Evolutionary conservation across 2,329 filamentous ascomycete genomes (phyloP), one percentile per base, ranked within the genome.

Genomic region (Lachnellula arida): DNA sequence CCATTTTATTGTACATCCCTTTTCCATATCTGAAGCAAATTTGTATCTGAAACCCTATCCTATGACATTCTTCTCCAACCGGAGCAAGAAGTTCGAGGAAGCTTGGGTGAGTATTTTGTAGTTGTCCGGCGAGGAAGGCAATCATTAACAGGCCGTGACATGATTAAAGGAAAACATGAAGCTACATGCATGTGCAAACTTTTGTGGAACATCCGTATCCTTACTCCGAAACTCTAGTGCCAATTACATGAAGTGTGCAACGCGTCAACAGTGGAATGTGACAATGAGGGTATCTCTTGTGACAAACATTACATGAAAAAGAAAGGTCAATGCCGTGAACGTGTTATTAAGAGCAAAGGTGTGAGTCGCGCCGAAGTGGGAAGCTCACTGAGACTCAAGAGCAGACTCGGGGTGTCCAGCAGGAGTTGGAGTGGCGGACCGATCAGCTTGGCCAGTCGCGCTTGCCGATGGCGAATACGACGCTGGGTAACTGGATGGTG

Each of bases 371-470:
- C 35, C 49, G 46, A 37, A 34, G 40, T 46, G 32, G 8, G 19
- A 46, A 49, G 39, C 37, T 63, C 39, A 61, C 42, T 60, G 46
- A 46, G 57, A 57, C 44, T 58, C 56, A 44, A 54, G 46, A 22
- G 37, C 46, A 51, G 51, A 48, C 23, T 57, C 12, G 49, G 47
- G 53, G 46, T 63, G 57, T 12, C 61, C 59, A 58, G 49, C 56
- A 48, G 63, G 61, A 25, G 62, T 68, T 37, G 65, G 65, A 32
- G 64, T 65, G 19, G 55, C 44, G 6, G 64, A 64, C 9, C 64
- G 63, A 34, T 65, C 64, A 25, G 65, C 60, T 3, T 61, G 57
- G 43, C 17, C 46, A 46, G 42, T 43, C 32, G n/a, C 51, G 25
- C 28, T 43, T 35, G 28, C 19, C 15, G 51, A 28, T 42, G 55